Base-by-base conservation (phyloP, 1,139 yeast species). In the Kurtzmaniella quercitrusa region DNA sequence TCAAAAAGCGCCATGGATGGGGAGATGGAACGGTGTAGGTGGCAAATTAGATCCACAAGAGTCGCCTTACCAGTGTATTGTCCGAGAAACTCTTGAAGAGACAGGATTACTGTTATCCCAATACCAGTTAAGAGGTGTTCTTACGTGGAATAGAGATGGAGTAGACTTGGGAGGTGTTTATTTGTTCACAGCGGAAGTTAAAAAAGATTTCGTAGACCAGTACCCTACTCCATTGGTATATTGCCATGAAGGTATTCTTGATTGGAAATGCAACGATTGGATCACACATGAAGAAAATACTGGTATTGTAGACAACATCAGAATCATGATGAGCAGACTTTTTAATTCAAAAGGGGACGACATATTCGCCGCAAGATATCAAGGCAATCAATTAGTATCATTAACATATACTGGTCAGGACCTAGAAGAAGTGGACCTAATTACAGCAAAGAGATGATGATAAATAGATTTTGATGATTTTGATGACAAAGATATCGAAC, bases 11-110 rank as follows among this genome's bases (percentile, higher is more conserved):
- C 79, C 78, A 1, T 73, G 77, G 75, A 73, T 71, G 77, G 79
- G 79, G 2, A 56, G 71, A 42, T 74, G 78, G 78, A 73, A 73
- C 48, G 79, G 78, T 1, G 73, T 74, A 12, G 78, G 78, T 3
- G 79, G 79, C 1, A 73, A 74, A 48, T 49, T 73, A 15, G 73
- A 71, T 21, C 43, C 50, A 0, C 56, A 47, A 8, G 77, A 71
- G 49, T 47, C 64, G 2, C 69, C 77, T 1, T 46, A 60, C 26
- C 63, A 65, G 8, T 70, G 78, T 44, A 71, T 73, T 17, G 57
- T 66, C 3, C 49, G 78, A 40, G 78, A 74, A 51, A 66, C 76
- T 0, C 36, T 50, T 15, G 78, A 74, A 53, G 78, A 74, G 50
- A 68, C 78, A 0, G 76, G 74, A 2, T 52, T 74, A 35, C 30